Percentiles rank a stretch among this genome's conserved stretches.
Conservation (phyloP, 805 yeast genomes). For the Saccharomycopsis vini region DNA sequence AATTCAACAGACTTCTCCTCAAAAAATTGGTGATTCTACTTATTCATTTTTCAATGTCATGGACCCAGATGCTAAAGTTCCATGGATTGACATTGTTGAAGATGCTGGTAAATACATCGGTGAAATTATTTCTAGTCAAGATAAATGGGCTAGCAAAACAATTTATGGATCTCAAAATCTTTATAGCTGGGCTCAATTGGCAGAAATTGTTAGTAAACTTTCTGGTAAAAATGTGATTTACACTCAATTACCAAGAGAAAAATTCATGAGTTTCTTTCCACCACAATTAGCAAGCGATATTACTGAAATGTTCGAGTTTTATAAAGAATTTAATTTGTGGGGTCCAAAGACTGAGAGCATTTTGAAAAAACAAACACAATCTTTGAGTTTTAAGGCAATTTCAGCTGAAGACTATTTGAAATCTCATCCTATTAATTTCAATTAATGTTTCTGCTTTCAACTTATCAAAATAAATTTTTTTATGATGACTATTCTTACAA, state of each 20-base stretch:
- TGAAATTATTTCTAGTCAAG: background rate
- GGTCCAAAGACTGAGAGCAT: background rate
- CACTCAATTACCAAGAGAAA: background rate
- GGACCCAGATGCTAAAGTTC: background rate
- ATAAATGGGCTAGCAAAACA: background rate
- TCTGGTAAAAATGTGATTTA: background rate
- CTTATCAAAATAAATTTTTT: too few relatives aligned
- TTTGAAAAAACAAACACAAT: background rate
- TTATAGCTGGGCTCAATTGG: background rate
- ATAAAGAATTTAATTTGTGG: background rate
- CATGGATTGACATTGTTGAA: conserved; percentile 3
- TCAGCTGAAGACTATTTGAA: background rate
- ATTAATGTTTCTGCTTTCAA: too few relatives aligned
- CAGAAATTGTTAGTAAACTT: background rate
- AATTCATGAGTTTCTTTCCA: background rate
- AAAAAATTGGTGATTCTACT: background rate
- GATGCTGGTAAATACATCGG: conserved; percentile 6
- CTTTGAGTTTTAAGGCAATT: background rate
- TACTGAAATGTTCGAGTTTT: conserved; percentile 1
- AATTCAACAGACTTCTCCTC: background rate
- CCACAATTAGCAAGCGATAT: background rate
- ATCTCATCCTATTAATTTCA: background rate
- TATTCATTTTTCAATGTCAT: background rate
- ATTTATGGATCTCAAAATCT: conserved; percentile 1
- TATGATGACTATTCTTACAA: too few relatives aligned